Conservation (phyloP, 352 stramenopile genomes). For the Globisporangium abappressorium region DNA sequence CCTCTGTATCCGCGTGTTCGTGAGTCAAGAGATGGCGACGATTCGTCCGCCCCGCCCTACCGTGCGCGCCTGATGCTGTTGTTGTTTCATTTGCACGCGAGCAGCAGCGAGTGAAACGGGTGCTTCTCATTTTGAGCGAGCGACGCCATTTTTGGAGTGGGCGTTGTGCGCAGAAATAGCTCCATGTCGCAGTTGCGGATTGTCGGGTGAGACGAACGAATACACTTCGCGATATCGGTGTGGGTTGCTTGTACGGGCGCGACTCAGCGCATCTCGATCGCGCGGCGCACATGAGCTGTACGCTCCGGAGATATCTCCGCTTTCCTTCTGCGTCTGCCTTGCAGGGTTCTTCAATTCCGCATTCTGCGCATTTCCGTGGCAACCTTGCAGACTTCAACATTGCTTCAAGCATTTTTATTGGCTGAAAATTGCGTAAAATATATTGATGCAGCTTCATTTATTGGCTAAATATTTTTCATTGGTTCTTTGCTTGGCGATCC, state of each 20-base stretch:
- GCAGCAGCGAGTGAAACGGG: background rate
- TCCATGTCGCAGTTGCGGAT: background rate
- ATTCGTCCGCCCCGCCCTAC: background rate
- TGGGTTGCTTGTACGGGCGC: too few species aligned
- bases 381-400: constrained; percentile 14
- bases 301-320: too few species aligned
- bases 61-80: background rate
- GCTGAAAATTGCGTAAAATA: background rate
- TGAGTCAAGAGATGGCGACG: constrained; percentile 1
- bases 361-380: background rate
- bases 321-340: background rate
- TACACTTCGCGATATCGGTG: background rate
- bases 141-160: background rate
- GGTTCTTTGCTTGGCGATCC: background rate
- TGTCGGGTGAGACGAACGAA: background rate
- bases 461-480: constrained; percentile 3
- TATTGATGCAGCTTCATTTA: background rate
- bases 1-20: background rate
- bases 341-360: background rate
- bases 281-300: background rate
- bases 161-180: background rate
- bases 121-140: background rate
- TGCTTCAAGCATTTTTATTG: background rate
- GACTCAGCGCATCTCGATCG: too few species aligned
- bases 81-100: background rate